phyloP scores from a whole-genome alignment of 345 rosid species.

The Excoecaria agallocha region DNA sequence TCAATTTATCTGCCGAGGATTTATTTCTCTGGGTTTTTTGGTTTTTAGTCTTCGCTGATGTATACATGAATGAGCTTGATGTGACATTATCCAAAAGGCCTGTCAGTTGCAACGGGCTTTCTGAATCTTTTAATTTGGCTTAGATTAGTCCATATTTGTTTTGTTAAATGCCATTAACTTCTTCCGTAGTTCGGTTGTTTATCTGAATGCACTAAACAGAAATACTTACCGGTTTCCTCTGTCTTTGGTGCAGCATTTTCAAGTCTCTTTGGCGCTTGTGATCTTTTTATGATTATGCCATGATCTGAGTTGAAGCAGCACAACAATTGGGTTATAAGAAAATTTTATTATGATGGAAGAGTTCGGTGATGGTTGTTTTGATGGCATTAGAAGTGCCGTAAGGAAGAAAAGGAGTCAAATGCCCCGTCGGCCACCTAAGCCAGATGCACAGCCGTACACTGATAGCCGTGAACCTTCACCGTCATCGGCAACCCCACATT shows the following conservation, averaged over 20 bases:
- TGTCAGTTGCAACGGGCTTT: background rate
- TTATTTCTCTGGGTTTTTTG: constrained; percentile 15
- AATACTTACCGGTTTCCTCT: background rate
- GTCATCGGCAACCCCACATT: constrained; percentile 38
- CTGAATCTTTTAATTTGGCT: background rate
- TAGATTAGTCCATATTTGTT: background rate
- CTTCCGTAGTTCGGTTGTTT: background rate
- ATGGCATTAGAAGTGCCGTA: constrained; percentile 43
- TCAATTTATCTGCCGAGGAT: background rate
- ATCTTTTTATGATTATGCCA: constrained; percentile 8
- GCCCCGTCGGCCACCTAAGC: constrained; percentile 62
- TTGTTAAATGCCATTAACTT: background rate
- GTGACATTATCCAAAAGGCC: background rate
- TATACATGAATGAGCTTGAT: constrained; percentile 15
- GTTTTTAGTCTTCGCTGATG: background rate
- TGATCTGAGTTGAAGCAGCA: constrained; percentile 21
- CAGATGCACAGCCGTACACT: constrained; percentile 40
- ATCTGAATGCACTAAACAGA: background rate
- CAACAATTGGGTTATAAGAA: constrained; percentile 5
- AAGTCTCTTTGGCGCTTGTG: background rate
- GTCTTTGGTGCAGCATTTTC: constrained; percentile 6
- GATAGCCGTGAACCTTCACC: constrained; percentile 39
- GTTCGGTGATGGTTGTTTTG: constrained; percentile 31
- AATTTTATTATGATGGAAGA: constrained; percentile 48
- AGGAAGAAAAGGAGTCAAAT: constrained; percentile 72